A percentile compares a stretch with the other conserved stretches of the same genome.
Evolutionary conservation across 2,329 filamentous ascomycete genomes (phyloP).

Genomic region (Fusarium liriodendri): DNA sequence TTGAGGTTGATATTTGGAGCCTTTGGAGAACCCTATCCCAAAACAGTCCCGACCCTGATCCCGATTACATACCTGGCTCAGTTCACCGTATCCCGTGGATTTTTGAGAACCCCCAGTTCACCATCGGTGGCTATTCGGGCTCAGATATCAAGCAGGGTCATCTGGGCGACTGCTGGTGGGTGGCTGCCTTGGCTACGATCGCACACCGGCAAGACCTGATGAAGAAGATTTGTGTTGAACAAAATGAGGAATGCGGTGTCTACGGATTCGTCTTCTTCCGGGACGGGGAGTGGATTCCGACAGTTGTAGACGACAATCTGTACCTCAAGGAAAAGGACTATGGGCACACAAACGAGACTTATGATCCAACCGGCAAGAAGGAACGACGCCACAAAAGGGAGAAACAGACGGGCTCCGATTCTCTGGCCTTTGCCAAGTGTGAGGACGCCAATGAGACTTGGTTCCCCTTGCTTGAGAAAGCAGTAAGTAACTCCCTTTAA

Average conservation of each 20-base stretch:
- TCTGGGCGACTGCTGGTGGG: conserved; percentile 79
- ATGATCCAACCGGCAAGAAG: conserved; percentile 59
- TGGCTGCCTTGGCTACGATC: conserved; percentile 76
- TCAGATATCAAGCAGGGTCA: conserved; percentile 57
- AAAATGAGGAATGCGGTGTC: conserved; percentile 75
- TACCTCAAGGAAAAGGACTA: conserved; percentile 53
- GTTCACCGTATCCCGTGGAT: conserved; percentile 58
- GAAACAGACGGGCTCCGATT: conserved; percentile 75
- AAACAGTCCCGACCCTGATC: conserved; percentile 1
- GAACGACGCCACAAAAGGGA: conserved; percentile 70
- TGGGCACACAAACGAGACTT: conserved; percentile 50
- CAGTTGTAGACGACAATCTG: conserved; percentile 78
- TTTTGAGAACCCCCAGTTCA: conserved; percentile 55
- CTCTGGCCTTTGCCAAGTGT: conserved; percentile 77
- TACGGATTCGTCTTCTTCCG: conserved; percentile 81
- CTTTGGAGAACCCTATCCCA: conserved; percentile 22
- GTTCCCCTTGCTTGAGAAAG: conserved; percentile 79
- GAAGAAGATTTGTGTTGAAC: conserved; percentile 73
- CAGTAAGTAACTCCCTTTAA: conserved; percentile 46
- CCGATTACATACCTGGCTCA: conserved; percentile 46
- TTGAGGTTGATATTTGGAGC: conserved; percentile 23
- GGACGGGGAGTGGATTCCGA: conserved; percentile 77
- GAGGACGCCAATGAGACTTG: conserved; percentile 78
- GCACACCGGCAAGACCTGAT: conserved; percentile 74
- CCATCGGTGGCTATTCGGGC: conserved; percentile 52